phyloP scores from a whole-genome alignment of 2,329 filamentous ascomycete species.

The Geosmithia flava region DNA sequence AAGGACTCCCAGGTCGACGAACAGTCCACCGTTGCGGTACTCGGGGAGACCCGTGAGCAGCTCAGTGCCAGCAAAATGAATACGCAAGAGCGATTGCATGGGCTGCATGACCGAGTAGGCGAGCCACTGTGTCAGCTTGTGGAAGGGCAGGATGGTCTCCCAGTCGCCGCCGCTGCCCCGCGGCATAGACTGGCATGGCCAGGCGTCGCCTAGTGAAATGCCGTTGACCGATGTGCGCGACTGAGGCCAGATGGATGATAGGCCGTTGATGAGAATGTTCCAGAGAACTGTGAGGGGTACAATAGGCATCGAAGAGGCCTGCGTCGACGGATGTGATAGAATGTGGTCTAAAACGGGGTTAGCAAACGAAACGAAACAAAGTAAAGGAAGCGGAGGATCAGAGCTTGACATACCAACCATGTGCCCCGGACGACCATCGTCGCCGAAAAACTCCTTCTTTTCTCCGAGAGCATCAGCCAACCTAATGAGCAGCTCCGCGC shows the following conservation, averaged over 20 bases:
- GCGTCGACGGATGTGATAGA: constrained; percentile 81
- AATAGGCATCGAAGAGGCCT: constrained; percentile 79
- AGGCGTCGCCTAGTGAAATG: constrained; percentile 80
- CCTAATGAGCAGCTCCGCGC: constrained; percentile 65
- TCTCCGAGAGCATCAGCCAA: constrained; percentile 62
- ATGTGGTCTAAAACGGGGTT: constrained; percentile 58
- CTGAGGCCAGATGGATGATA: constrained; percentile 78
- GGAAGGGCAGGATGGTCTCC: constrained; percentile 79
- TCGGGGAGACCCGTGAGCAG: constrained; percentile 81
- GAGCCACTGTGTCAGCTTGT: constrained; percentile 92
- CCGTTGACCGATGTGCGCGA: constrained; percentile 82
- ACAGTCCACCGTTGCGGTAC: constrained; percentile 82
- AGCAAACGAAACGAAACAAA: not conserved
- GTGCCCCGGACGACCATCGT: constrained; percentile 76
- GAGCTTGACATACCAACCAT: constrained; percentile 60
- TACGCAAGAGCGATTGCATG: constrained; percentile 68
- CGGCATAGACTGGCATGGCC: constrained; percentile 80
- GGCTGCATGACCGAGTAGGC: constrained; percentile 89
- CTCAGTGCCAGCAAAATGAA: constrained; percentile 71
- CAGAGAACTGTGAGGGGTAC: constrained; percentile 80
- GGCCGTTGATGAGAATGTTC: constrained; percentile 78
- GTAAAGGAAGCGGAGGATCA: not conserved
- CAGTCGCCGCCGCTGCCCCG: constrained; percentile 35
- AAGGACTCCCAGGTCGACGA: constrained; percentile 74
- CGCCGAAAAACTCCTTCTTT: constrained; percentile 74